These are phyloP conservation scores for Leavenworthia alabamica DNA, from an alignment of 345 rosid species.

Conservation along the genomic window DNA sequence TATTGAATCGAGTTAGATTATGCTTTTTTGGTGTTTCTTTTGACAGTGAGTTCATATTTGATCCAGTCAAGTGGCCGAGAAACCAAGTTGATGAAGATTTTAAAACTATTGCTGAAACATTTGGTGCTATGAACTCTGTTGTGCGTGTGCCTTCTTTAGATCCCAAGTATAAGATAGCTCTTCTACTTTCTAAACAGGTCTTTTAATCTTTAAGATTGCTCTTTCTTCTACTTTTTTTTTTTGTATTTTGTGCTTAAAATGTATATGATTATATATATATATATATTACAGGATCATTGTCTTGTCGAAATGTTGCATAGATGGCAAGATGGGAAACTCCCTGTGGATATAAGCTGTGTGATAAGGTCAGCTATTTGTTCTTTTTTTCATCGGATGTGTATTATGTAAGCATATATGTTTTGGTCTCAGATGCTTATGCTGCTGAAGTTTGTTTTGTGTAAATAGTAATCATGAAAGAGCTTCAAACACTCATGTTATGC, in stretches of 20 bases:
- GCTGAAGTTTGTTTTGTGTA: constrained; percentile 2
- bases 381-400: neutral
- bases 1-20: neutral
- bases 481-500: constrained; percentile 74
- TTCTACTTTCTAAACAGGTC: constrained; percentile 89
- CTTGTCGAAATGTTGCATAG: constrained; percentile 69
- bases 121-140: constrained; percentile 54
- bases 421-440: neutral
- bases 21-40: constrained; percentile 1
- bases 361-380: constrained; percentile 50
- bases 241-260: neutral
- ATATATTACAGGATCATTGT: constrained; percentile 94
- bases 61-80: constrained; percentile 74
- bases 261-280: constrained; percentile 9
- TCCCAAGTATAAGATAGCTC: constrained; percentile 79
- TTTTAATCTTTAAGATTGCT: neutral
- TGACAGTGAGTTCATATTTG: constrained; percentile 50
- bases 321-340: constrained; percentile 92
- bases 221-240: neutral
- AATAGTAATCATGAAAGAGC: constrained; percentile 84
- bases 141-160: constrained; percentile 76
- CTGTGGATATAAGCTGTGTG: constrained; percentile 77
- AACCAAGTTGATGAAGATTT: constrained; percentile 70
- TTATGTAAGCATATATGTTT: neutral
- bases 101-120: constrained; percentile 46